Percentiles rank a stretch among this genome's conserved stretches.
phyloP scores from a whole-genome alignment of 108 stramenopile genomes.

The Conticribra weissflogii region DNA sequence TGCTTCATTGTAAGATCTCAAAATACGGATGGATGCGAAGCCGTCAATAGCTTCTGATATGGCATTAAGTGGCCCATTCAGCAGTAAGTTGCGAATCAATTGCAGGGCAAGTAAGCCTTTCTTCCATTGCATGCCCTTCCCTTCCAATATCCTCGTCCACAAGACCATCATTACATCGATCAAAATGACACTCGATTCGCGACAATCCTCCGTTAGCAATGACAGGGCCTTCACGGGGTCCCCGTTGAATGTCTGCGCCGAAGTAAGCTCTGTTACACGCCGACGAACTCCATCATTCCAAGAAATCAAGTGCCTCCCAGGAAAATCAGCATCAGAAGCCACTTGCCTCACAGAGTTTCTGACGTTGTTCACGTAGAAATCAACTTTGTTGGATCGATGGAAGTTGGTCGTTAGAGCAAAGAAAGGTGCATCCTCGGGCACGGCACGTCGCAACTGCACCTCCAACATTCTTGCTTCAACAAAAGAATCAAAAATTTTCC shows the following conservation, averaged over 20 bases:
- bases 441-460: conserved; percentile 23
- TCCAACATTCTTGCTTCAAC: conserved; percentile 36
- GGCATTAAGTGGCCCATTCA: conserved; percentile 45
- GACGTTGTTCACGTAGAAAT: conserved; percentile 38
- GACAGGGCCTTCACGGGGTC: conserved; percentile 33
- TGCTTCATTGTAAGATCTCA: conserved; percentile 44
- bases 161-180: conserved; percentile 50
- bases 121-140: conserved; percentile 50
- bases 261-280: conserved; percentile 49
- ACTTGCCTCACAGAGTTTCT: conserved; percentile 41
- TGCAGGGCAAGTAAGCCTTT: conserved; percentile 48
- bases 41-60: conserved; percentile 53
- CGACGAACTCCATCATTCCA: conserved; percentile 36
- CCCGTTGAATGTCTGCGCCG: conserved; percentile 42
- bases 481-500: conserved; percentile 38
- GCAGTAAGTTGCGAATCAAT: conserved; percentile 44
- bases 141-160: conserved; percentile 55
- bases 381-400: conserved; percentile 48
- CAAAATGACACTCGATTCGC: conserved; percentile 38
- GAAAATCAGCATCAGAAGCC: conserved; percentile 23
- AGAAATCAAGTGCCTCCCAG: conserved; percentile 35
- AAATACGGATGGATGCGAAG: conserved; percentile 41
- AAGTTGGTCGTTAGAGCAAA: conserved; percentile 38
- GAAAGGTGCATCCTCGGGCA: conserved; percentile 49
- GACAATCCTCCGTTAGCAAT: conserved; percentile 44